Conservation (phyloP, 2,329 filamentous ascomycete species). For the Fusarium goolgardi region DNA sequence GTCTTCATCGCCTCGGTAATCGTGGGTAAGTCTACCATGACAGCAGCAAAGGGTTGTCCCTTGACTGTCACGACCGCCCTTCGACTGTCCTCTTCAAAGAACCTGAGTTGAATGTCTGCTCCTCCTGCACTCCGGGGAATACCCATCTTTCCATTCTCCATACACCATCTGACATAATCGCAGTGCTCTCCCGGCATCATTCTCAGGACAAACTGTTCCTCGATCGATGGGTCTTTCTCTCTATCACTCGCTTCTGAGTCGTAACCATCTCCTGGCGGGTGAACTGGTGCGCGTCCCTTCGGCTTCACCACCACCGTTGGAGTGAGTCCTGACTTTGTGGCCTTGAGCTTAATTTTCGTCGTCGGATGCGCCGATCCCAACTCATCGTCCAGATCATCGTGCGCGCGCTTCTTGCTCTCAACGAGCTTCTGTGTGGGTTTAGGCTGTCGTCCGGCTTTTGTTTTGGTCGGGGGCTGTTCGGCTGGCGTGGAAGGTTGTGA, state of each 20-base stretch:
- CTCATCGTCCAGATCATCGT: slow-evolving; percentile 65
- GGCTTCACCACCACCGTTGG: slow-evolving; percentile 65
- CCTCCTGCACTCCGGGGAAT: slow-evolving; percentile 71
- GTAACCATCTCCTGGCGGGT: slow-evolving; percentile 87
- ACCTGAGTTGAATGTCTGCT: slow-evolving; percentile 83
- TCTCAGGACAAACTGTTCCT: slow-evolving; percentile 89
- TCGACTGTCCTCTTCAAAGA: slow-evolving; percentile 78
- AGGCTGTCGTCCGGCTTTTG: slow-evolving; percentile 69
- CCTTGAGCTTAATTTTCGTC: slow-evolving; percentile 67
- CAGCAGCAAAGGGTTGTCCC: slow-evolving; percentile 78
- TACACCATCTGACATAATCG: slow-evolving; percentile 81
- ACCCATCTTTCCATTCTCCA: slow-evolving; percentile 83
- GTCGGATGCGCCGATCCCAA: slow-evolving; percentile 51
- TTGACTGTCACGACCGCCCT: slow-evolving; percentile 79
- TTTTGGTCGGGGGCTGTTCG: slow-evolving; percentile 57
- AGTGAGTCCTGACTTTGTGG: slow-evolving; percentile 53
- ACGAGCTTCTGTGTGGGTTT: slow-evolving; percentile 69
- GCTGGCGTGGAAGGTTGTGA: slow-evolving; percentile 56
- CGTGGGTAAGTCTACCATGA: slow-evolving; percentile 85
- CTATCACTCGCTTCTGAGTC: slow-evolving; percentile 95
- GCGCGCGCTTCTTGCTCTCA: slow-evolving; percentile 70
- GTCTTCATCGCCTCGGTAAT: slow-evolving; percentile 93
- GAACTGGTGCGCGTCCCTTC: slow-evolving; percentile 74
- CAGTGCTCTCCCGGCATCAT: slow-evolving; percentile 89
- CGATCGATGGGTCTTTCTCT: slow-evolving; percentile 86